Evolutionary conservation across 805 yeast genomes (phyloP).

Genomic region (Phaffomyces antillensis): DNA sequence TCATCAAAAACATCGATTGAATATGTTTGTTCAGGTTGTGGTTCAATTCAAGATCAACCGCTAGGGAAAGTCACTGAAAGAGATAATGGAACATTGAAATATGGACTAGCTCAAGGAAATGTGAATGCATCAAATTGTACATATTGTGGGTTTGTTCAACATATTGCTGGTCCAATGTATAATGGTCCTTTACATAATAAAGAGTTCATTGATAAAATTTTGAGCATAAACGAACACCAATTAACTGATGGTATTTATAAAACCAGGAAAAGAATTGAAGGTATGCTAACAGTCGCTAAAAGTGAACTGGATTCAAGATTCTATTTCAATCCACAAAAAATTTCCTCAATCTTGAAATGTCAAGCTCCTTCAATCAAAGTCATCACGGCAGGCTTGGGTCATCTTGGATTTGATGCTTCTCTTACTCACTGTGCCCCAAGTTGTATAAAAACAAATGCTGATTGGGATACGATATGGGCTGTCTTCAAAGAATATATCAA

Average conservation of each 20-base stretch:
- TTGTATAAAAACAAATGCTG: conserved; percentile 84
- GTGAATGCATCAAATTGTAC: conserved; percentile 50
- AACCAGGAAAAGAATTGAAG: conserved; percentile 78
- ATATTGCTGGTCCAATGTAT: conserved; percentile 97
- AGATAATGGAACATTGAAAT: conserved; percentile 40
- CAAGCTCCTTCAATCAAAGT: conserved; percentile 76
- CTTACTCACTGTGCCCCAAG: conserved; percentile 86
- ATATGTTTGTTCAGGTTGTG: conserved; percentile 85
- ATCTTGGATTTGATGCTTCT: conserved; percentile 75
- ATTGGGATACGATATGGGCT: conserved; percentile 73
- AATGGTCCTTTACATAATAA: conserved; percentile 69
- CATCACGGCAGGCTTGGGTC: conserved; percentile 74
- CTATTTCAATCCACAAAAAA: conserved; percentile 72
- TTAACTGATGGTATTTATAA: conserved; percentile 56
- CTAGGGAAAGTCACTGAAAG: conserved; percentile 56
- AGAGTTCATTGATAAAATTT: conserved; percentile 57
- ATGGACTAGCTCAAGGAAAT: conserved; percentile 57
- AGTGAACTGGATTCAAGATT: conserved; percentile 71
- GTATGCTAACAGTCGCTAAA: conserved; percentile 83
- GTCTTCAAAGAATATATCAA: conserved; percentile 59
- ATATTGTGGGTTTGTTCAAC: conserved; percentile 63
- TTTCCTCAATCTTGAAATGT: conserved; percentile 70
- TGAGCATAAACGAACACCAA: conserved; percentile 41
- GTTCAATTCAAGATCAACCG: conserved; percentile 60
- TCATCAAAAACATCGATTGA: conserved; percentile 72